Conservation (phyloP, 768 basidiomycete genomes). For the Paxillus ammoniavirescens region DNA sequence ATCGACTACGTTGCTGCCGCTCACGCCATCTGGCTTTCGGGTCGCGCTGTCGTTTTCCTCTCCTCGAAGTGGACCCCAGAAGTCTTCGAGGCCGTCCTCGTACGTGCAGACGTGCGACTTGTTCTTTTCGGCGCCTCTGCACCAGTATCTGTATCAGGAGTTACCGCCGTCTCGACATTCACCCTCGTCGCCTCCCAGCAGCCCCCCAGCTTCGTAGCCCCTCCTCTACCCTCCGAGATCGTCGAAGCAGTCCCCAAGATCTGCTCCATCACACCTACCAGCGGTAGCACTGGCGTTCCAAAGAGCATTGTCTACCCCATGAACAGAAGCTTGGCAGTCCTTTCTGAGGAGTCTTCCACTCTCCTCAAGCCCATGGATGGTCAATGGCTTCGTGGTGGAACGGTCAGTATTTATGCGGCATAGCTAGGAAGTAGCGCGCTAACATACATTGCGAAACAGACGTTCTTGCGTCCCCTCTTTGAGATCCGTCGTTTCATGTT, state of each 20-base stretch:
- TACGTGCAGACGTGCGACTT: constrained; percentile 20
- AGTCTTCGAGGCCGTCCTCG: constrained; percentile 23
- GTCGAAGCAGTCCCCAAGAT: constrained; percentile 24
- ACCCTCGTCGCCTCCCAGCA: constrained; percentile 9
- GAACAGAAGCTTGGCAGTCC: constrained; percentile 21
- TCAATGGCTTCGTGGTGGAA: constrained; percentile 33
- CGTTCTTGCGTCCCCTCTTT: constrained; percentile 30
- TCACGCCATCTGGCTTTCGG: constrained; percentile 29
- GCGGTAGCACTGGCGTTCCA: constrained; percentile 31
- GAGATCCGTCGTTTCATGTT: constrained; percentile 34
- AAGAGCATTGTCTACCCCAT: constrained; percentile 33
- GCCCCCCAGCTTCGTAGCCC: constrained; percentile 6
- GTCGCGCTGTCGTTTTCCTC: constrained; percentile 26
- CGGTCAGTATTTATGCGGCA: constrained; percentile 12
- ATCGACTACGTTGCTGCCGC: constrained; percentile 29
- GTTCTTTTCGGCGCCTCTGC: constrained; percentile 19
- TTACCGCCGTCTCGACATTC: constrained; percentile 18
- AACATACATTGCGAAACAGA: constrained; percentile 11
- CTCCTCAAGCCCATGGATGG: constrained; percentile 27
- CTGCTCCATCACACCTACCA: constrained; percentile 27
- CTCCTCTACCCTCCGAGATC: constrained; percentile 17
- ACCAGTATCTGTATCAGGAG: constrained; percentile 10
- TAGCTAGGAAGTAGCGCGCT: not conserved
- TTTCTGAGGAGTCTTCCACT: constrained; percentile 28
- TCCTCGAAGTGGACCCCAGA: constrained; percentile 30